Base-by-base conservation (phyloP, 1,284 basidiomycete genomes). In the Cryptococcus amylolentus region DNA sequence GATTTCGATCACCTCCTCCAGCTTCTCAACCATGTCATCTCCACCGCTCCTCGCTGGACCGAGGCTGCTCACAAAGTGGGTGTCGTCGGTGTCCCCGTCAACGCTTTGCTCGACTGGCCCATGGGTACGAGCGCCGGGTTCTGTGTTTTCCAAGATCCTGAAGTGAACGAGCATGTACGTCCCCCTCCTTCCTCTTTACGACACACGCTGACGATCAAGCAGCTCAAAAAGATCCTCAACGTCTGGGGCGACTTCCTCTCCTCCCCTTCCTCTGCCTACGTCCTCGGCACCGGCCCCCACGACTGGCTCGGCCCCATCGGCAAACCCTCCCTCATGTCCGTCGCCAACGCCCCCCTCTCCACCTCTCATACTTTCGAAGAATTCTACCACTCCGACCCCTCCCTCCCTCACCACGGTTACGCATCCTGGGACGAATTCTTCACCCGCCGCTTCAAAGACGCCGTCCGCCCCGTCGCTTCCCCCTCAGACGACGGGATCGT, bases 341-440 rank as follows among this genome's bases (percentile, higher is more conserved):
- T 73, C 26, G 71, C 65, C 23, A 75, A 77, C 62, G 68, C 73
- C 44, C 66, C 62, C 12, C 50, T 52, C 20, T 56, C 69, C n/a
- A 77, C 77, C 2, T 49, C 56, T 8, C 43, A 59, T 47, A 61
- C 57, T n/a, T 76, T 76, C 51, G 65, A 70, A 27, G 68, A 76
- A 48, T 54, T 76, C 52, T 83, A 76, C 67, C 67, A 77, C n/a
- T 80, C 78, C 62, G 78, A 82, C 57, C 76, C 80, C 0, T 59
- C 64, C 3, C 69, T 65, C 5, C 58, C 68, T 35, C 69, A 80
- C 61, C 64, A 78, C 60, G 82, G 82, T 9, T 84, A 72, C 70
- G 77, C 62, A 18, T 80, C 80, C 28, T 84, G 82, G 82, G 83
- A 84, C 57, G 79, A 80, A 55, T 84, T 83, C 71, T 84, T 85